These are phyloP conservation scores for Mrakia gelida DNA, from an alignment of 768 basidiomycete genomes.

Conservation along the genomic window DNA sequence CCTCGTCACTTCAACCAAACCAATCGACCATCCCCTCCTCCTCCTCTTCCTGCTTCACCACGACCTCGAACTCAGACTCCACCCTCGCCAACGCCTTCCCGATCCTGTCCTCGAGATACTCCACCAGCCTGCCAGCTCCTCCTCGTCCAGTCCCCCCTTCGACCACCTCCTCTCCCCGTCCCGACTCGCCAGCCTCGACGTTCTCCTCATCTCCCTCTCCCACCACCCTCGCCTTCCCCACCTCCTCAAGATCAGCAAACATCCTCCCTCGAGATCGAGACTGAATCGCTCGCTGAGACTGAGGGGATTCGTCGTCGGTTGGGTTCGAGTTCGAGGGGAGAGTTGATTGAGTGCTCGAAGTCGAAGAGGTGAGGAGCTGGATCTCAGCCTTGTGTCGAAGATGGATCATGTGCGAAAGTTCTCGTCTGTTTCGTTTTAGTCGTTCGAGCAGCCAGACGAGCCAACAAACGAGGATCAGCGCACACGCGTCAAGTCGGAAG, in stretches of 20 bases:
- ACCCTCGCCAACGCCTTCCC: background rate
- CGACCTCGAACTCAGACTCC: background rate
- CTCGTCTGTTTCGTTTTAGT: background rate
- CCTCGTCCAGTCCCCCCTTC: background rate
- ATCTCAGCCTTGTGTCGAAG: slow-evolving; percentile 28
- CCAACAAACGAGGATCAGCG: background rate
- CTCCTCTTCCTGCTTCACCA: background rate
- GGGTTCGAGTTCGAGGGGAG: background rate
- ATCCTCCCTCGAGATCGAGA: background rate
- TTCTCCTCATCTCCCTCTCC: too few relatives aligned
- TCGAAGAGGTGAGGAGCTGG: slow-evolving; percentile 2
- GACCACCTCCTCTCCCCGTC: background rate
- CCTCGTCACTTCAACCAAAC: background rate
- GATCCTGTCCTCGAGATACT: slow-evolving; percentile 13
- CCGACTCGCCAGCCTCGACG: background rate
- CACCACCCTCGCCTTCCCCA: background rate
- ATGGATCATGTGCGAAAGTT: slow-evolving; percentile 29
- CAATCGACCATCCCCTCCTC: background rate
- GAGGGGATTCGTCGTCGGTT: background rate
- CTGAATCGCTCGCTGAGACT: too few relatives aligned
- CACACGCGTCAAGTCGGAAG: background rate
- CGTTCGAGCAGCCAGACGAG: background rate
- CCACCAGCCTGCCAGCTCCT: background rate
- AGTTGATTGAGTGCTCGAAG: background rate
- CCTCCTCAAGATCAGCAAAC: background rate